phyloP scores from a whole-genome alignment of 2,329 filamentous ascomycete species.

The Colletotrichum liriopes region DNA sequence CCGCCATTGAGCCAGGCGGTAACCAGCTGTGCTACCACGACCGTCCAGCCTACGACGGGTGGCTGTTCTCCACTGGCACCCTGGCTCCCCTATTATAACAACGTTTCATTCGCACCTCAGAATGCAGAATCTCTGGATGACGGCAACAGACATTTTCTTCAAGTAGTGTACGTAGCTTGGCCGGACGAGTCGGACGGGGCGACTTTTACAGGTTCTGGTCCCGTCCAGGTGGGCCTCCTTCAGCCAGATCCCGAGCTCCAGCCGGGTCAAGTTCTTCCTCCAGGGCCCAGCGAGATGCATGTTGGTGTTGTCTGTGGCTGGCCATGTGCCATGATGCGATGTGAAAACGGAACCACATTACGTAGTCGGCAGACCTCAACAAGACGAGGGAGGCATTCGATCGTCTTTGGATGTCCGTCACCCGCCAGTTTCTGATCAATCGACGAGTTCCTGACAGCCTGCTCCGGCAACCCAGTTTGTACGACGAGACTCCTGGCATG shows the following conservation, averaged over 20 bases:
- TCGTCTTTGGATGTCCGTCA: neutral
- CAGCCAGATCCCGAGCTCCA: slow-evolving; percentile 39
- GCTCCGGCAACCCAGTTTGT: neutral
- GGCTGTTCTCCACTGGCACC: neutral
- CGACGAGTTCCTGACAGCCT: neutral
- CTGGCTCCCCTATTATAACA: neutral
- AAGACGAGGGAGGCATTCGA: too few species aligned
- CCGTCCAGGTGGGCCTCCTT: slow-evolving; percentile 38
- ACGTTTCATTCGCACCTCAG: neutral
- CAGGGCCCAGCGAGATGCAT: slow-evolving; percentile 31
- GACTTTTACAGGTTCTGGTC: slow-evolving; percentile 35
- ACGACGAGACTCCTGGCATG: slow-evolving; percentile 30
- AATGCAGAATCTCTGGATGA: neutral
- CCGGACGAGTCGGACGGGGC: slow-evolving; percentile 40
- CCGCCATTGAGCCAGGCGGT: slow-evolving; percentile 10
- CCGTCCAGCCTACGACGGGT: neutral
- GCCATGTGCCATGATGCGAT: slow-evolving; percentile 20
- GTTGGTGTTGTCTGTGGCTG: slow-evolving; percentile 27
- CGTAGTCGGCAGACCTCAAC: neutral
- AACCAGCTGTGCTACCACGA: slow-evolving; percentile 4
- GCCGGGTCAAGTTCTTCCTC: slow-evolving; percentile 33
- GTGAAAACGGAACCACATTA: slow-evolving; percentile 16
- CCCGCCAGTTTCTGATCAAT: neutral
- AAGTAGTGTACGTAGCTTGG: slow-evolving; percentile 4
- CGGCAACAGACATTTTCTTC: slow-evolving; percentile 25